Evolutionary conservation across 306 rosid genomes (phyloP).

Genomic region (Cucurbita ficifolia): DNA sequence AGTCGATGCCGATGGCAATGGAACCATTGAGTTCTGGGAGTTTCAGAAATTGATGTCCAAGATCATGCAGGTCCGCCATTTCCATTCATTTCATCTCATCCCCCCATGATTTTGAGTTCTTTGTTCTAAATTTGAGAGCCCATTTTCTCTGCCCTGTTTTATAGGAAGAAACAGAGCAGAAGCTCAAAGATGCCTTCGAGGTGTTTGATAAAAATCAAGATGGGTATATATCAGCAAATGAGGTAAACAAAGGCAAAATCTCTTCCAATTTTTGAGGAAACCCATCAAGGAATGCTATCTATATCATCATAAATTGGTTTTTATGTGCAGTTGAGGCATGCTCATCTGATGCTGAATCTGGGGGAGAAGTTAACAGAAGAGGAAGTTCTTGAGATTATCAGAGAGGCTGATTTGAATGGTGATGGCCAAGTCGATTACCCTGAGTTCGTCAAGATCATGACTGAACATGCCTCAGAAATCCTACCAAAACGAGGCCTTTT

Average conservation of each 20-base stretch:
- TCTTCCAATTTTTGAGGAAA: background rate
- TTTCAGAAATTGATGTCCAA: conserved; percentile 59
- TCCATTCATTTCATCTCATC: background rate
- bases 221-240: conserved; percentile 74
- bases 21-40: conserved; percentile 67
- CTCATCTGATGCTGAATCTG: conserved; percentile 58
- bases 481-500: background rate
- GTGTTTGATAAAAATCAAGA: conserved; percentile 83
- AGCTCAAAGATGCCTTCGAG: conserved; percentile 70
- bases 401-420: conserved; percentile 84
- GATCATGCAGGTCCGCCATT: conserved; percentile 34
- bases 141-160: background rate
- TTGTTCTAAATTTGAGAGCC: background rate
- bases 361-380: conserved; percentile 70
- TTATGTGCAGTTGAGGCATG: conserved; percentile 59
- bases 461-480: background rate
- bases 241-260: conserved; percentile 24
- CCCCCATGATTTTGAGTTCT: background rate
- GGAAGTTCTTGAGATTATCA: conserved; percentile 71
- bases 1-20: conserved; percentile 75
- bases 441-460: conserved; percentile 75
- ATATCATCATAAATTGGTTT: background rate
- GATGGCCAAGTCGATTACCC: conserved; percentile 76
- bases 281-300: background rate
- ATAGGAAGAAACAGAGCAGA: conserved; percentile 82